Evolutionary conservation across 345 rosid species (phyloP), one percentile per base, ranked within the genome.

Genomic region (Syzygium oleosum): DNA sequence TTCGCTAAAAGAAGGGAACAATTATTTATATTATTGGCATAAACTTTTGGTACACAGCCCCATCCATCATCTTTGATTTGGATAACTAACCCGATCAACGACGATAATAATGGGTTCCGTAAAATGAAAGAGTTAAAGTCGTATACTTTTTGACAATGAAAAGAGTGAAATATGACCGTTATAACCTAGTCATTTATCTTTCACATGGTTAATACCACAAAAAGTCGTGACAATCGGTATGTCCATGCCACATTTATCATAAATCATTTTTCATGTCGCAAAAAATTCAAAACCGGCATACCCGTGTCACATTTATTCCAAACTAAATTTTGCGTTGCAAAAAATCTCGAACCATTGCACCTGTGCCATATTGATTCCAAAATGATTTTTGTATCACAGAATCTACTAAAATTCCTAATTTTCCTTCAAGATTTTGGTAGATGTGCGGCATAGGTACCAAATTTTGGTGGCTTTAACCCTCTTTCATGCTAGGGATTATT

Each of bases 191-290:
- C 46, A 34, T 68, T 68, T 34, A 68, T 9, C 25, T 68, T 68
- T 34, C 23, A 68, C 4, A 10, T 9, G 23, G 12, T 68, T 68
- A 4, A 22, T 56, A 23, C 1, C 13, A 4, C n/a, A 56, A 56
- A 9, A 23, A 68, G 43, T 41, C 43, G 4, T 41, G 43, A 4
- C 6, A 41, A 41, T 41, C 6, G 0, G 1, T 19, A 68, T 7
- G 5, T 15, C 4, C 10, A 2, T 68, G 49, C 19, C 46, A 2
- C 10, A 41, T 68, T 68, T 29, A 34, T 5, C 19, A 6, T 13
- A 1, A 34, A 21, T 12, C 9, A 29, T 34, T 2, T 34, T 9
- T 4, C 12, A 5, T 2, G 13, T 9, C 4, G 9, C 1, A 68
- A 65, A 9, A 5, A 68, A 68, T 19, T 68, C 3, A 1, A 68